Base-by-base conservation (phyloP, 1,139 yeast genomes). In the Blastobotrys raffinosifermentans region DNA sequence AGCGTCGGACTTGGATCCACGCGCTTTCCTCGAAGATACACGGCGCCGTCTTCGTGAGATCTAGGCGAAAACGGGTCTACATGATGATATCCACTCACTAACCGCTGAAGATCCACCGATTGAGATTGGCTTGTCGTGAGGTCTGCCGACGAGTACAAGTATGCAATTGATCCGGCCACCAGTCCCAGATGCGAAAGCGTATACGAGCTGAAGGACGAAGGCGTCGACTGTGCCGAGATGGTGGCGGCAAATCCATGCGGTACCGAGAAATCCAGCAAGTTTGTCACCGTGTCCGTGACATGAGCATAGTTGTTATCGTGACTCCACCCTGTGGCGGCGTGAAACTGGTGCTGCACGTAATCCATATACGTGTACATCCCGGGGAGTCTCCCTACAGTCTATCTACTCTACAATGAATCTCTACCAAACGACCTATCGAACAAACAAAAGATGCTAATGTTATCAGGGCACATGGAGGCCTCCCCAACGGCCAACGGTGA, bases 311-410 rank as follows among this genome's bases (percentile, higher is more conserved):
- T 72, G 58, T 82, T 81, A 48, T 83, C 86, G 43, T 75, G 75
- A 50, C 80, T 76, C 96, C 96, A 87, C 10, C 69, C 70, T 2
- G 93, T 79, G 26, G 80, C 61, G 36, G 65, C 61, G 58, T 80
- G 75, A 61, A 83, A 87, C 49, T 86, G 75, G 58, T 72, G 69
- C 48, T 80, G 79, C 31, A 87, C 74, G 58, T 82, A 80, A 53
- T 87, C 95, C 94, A 86, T 85, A 61, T 82, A 85, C 35, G 77
- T 74, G 49, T 80, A 69, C 96, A 87, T 86, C 23, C 25, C 33
- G 15, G 14, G 7, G n/a, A n/a, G n/a, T n/a, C n/a, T n/a, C n/a
- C n/a, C n/a, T n/a, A n/a, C n/a, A n/a, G n/a, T n/a, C n/a, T n/a
- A n/a, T n/a, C n/a, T n/a, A n/a, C n/a, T n/a, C n/a, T n/a, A n/a